A percentile compares a stretch with the other conserved stretches of the same genome.
These are phyloP conservation scores for Yarrowia divulgata DNA, from an alignment of 805 yeast genomes.

Conservation along the genomic window DNA sequence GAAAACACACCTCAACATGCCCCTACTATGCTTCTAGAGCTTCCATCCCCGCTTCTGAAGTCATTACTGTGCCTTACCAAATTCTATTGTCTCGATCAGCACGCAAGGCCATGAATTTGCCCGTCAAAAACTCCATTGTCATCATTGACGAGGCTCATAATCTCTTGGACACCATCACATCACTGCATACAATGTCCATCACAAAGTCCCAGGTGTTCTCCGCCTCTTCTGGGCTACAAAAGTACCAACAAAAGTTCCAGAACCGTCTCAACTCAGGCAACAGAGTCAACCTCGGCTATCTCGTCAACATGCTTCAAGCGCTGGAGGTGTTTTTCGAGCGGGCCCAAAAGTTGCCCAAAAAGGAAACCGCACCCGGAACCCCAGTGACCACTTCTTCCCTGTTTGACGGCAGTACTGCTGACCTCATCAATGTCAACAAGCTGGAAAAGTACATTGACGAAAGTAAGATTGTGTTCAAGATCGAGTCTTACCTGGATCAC, in stretches of 20 bases:
- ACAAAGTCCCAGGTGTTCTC: constrained; percentile 57
- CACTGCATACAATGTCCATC: constrained; percentile 70
- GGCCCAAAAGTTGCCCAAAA: constrained; percentile 43
- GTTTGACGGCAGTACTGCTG: constrained; percentile 67
- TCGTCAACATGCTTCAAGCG: constrained; percentile 67
- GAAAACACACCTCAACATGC: constrained; percentile 65
- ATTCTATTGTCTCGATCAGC: constrained; percentile 67
- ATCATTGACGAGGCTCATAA: constrained; percentile 95
- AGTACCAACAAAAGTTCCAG: constrained; percentile 67
- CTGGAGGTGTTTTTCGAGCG: constrained; percentile 59
- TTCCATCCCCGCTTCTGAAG: constrained; percentile 66
- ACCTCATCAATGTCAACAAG: constrained; percentile 71
- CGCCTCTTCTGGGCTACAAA: constrained; percentile 59
- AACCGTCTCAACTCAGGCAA: constrained; percentile 72
- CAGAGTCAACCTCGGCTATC: constrained; percentile 57
- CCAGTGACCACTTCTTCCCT: constrained; percentile 61
- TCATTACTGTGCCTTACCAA: constrained; percentile 87
- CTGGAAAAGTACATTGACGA: constrained; percentile 67
- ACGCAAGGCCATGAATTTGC: constrained; percentile 64
- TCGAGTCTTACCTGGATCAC: constrained; percentile 67
- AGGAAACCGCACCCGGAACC: constrained; percentile 58
- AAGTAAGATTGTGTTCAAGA: constrained; percentile 82
- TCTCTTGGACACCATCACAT: constrained; percentile 74
- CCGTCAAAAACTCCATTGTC: constrained; percentile 68
- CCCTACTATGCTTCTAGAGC: constrained; percentile 81